Conservation (phyloP, 2,329 filamentous ascomycete species). For the Cytospora mali region DNA sequence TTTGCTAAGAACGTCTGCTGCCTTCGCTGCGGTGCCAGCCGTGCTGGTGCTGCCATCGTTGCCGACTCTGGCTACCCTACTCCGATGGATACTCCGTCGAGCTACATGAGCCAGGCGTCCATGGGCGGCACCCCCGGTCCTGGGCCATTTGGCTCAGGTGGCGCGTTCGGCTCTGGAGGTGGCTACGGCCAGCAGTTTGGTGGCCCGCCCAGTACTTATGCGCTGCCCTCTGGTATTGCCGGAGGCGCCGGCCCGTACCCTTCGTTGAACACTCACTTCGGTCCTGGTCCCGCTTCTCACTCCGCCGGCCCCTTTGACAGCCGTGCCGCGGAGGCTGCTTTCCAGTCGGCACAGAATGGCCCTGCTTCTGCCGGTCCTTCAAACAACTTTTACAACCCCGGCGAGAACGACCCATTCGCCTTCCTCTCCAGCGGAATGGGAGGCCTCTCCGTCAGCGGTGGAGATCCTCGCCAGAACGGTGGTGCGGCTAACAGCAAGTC, state of each 20-base stretch:
- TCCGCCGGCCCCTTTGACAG: conserved; percentile 89
- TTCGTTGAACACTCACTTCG: conserved; percentile 79
- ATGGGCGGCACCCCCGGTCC: conserved; percentile 83
- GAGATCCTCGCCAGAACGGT: conserved; percentile 65
- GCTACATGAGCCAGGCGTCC: conserved; percentile 86
- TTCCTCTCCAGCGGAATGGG: conserved; percentile 77
- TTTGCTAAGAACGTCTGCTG: conserved; percentile 99
- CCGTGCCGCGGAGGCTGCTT: conserved; percentile 90
- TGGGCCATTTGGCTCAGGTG: conserved; percentile 70
- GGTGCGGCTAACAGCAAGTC: conserved; percentile 62
- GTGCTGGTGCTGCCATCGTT: conserved; percentile 89
- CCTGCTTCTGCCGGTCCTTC: conserved; percentile 75
- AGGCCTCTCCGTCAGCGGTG: conserved; percentile 70
- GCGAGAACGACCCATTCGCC: conserved; percentile 75
- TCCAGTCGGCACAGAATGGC: conserved; percentile 84
- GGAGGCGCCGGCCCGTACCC: conserved; percentile 80
- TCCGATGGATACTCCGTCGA: conserved; percentile 82
- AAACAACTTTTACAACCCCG: conserved; percentile 69
- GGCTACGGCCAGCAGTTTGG: conserved; percentile 81
- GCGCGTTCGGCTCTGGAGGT: conserved; percentile 66
- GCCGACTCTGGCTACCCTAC: conserved; percentile 91
- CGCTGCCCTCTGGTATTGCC: conserved; percentile 81
- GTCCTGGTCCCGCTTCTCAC: conserved; percentile 75
- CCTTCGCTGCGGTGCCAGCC: conserved; percentile 91
- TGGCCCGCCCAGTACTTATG: conserved; percentile 85